Conservation (phyloP, 331 rosid genomes). For the Acacia concinna region DNA sequence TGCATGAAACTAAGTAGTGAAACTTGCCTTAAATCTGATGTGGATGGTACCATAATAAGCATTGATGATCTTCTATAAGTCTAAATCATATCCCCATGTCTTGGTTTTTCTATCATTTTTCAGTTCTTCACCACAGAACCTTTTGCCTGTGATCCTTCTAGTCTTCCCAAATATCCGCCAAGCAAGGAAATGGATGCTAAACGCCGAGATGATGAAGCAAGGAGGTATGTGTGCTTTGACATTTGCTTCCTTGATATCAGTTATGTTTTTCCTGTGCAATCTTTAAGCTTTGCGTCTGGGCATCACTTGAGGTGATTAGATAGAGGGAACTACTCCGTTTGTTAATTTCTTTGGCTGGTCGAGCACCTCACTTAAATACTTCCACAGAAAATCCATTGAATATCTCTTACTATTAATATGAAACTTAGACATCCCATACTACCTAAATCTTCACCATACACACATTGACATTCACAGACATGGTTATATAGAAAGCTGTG, state of each 20-base stretch:
- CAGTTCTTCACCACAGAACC: conserved; percentile 94
- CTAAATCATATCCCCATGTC: conserved; percentile 19
- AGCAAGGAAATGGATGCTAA: conserved; percentile 97
- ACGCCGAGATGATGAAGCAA: conserved; percentile 86
- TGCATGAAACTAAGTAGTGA: conserved; percentile 16
- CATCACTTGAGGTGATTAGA: not conserved
- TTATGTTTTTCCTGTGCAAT: not conserved
- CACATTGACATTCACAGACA: not conserved
- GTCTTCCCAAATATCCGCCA: conserved; percentile 94
- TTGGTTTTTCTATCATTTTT: conserved; percentile 38
- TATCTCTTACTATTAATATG: no score
- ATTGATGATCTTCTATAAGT: not conserved
- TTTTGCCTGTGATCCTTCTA: conserved; percentile 89
- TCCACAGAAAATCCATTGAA: no score
- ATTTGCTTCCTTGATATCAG: conserved; percentile 26
- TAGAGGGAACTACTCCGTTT: not conserved
- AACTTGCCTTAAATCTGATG: conserved; percentile 23
- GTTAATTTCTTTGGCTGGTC: not conserved
- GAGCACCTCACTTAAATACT: not conserved
- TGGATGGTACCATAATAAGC: conserved; percentile 22
- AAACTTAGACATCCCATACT: not conserved
- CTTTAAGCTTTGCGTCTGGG: not conserved
- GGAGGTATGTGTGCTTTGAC: conserved; percentile 58
- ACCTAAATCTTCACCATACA: not conserved
- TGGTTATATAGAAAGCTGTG: not conserved